Conservation (phyloP, 495 filamentous ascomycete species). For the Acidomyces sp. region DNA sequence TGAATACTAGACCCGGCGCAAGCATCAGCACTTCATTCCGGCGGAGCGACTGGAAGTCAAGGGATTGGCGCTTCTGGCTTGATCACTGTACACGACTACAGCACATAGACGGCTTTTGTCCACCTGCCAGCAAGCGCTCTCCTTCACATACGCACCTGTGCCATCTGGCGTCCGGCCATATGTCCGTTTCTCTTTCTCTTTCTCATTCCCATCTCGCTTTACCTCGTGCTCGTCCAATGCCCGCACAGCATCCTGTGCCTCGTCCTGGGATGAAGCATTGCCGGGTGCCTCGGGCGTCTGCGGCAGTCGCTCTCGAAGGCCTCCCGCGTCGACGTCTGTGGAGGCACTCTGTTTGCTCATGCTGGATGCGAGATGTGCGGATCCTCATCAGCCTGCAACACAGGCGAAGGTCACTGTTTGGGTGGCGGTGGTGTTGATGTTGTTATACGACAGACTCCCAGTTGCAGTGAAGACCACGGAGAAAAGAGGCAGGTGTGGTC, state of each 20-base stretch:
- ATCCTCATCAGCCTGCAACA: too few relatives aligned
- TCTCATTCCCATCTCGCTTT: slow-evolving; percentile 36
- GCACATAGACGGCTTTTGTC: background rate
- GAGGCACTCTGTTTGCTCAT: slow-evolving; percentile 2
- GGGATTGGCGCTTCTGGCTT: too few relatives aligned
- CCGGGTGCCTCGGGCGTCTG: slow-evolving; percentile 17
- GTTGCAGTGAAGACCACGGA: too few relatives aligned
- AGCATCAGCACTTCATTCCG: slow-evolving; percentile 15
- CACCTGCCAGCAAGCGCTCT: background rate
- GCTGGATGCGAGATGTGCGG: too few relatives aligned
- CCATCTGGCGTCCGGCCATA: slow-evolving; percentile 88
- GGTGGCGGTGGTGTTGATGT: too few relatives aligned
- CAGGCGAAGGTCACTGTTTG: too few relatives aligned
- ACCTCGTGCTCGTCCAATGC: slow-evolving; percentile 31
- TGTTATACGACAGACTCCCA: too few relatives aligned
- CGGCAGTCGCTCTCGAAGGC: slow-evolving; percentile 21
- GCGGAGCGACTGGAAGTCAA: too few relatives aligned
- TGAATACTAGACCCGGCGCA: slow-evolving; percentile 53
- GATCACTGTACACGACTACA: too few relatives aligned
- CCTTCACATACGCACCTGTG: slow-evolving; percentile 42
- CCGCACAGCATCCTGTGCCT: slow-evolving; percentile 20
- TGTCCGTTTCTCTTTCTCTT: slow-evolving; percentile 54
- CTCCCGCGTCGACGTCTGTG: slow-evolving; percentile 10
- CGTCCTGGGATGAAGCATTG: slow-evolving; percentile 17
- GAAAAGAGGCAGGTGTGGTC: too few relatives aligned